phyloP scores from a whole-genome alignment of 2,329 filamentous ascomycete genomes.

The Colletotrichum sp. region DNA sequence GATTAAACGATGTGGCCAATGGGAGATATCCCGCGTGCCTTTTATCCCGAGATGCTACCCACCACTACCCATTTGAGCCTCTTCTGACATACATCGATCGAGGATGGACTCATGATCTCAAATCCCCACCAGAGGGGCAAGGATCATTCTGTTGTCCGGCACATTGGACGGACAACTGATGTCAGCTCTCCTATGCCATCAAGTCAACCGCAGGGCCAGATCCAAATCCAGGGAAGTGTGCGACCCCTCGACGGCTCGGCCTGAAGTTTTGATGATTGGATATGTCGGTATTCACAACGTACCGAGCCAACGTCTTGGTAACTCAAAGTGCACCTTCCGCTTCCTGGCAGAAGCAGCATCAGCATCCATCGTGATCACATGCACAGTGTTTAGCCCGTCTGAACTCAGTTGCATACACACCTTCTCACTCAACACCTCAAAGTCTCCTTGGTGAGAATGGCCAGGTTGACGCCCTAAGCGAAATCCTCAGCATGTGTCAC shows the following conservation, averaged over 20 bases:
- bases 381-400: background rate
- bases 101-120: background rate
- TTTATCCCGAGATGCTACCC: background rate
- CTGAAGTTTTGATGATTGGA: background rate
- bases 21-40: background rate
- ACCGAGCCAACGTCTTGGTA: background rate
- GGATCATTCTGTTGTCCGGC: background rate
- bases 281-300: background rate
- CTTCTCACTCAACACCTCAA: background rate
- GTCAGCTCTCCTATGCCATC: background rate
- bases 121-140: background rate
- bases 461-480: background rate
- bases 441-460: background rate
- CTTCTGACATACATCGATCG: constrained; percentile 3
- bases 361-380: background rate
- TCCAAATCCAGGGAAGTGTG: background rate
- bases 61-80: background rate
- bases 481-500: background rate
- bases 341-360: background rate
- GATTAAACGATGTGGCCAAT: background rate
- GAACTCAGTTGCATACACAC: background rate
- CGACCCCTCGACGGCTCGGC: background rate
- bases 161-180: background rate
- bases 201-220: background rate
- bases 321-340: background rate